Conservation (phyloP, 1,139 yeast species). For the Yamadazyma triangularis region DNA sequence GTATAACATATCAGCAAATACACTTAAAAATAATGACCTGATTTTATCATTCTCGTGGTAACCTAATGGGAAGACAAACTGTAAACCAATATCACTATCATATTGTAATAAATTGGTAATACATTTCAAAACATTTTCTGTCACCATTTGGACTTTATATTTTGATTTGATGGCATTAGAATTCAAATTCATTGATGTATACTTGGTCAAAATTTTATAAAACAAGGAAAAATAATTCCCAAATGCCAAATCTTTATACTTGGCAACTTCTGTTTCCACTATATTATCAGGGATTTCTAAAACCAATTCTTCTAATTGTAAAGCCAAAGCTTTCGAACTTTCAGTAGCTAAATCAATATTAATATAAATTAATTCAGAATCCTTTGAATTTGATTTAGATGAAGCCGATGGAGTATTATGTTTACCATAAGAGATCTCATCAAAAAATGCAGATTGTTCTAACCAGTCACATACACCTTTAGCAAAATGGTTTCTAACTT, state of each 20-base stretch:
- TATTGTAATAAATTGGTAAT: constrained; percentile 66
- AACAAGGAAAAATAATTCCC: constrained; percentile 70
- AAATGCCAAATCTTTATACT: constrained; percentile 62
- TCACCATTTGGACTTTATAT: constrained; percentile 54
- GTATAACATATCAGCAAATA: constrained; percentile 62
- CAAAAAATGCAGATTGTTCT: constrained; percentile 47
- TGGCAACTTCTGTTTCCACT: constrained; percentile 50
- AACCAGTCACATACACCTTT: constrained; percentile 65
- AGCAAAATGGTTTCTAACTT: constrained; percentile 57
- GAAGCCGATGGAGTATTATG: constrained; percentile 5
- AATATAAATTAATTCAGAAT: constrained; percentile 48
- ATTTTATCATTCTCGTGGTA: constrained; percentile 64
- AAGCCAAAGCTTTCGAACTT: constrained; percentile 54
- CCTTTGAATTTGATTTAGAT: constrained; percentile 7
- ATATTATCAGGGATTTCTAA: constrained; percentile 62
- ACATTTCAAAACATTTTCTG: constrained; percentile 64
- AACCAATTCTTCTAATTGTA: constrained; percentile 50
- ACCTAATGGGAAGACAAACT: constrained; percentile 74
- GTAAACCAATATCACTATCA: constrained; percentile 75
- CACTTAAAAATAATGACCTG: constrained; percentile 69
- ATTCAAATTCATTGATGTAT: constrained; percentile 27
- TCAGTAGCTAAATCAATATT: constrained; percentile 66
- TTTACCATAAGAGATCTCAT: constrained; percentile 11
- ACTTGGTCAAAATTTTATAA: constrained; percentile 65
- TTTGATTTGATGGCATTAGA: constrained; percentile 21